Evolutionary conservation across 2,329 filamentous ascomycete genomes (phyloP).

Genomic region (Aphanoascus verrucosus): DNA sequence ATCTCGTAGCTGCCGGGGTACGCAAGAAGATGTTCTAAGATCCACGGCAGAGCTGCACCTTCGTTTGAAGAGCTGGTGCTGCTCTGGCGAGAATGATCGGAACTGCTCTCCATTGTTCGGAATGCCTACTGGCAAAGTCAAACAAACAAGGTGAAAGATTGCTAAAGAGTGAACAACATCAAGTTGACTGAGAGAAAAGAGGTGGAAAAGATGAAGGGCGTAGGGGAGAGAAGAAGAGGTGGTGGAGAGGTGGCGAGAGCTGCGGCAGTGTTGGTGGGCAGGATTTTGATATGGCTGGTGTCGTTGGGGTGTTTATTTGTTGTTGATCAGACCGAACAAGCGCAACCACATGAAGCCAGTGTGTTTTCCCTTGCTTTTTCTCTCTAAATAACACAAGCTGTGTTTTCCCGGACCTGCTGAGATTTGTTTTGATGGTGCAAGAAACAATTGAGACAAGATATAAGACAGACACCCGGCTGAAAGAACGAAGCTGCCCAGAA

Average conservation of each 20-base stretch:
- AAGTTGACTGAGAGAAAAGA: background rate
- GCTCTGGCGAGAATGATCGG: background rate
- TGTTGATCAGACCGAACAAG: background rate
- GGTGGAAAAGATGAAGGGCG: background rate
- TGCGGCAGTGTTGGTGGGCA: background rate
- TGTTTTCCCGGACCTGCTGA: background rate
- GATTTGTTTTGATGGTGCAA: background rate
- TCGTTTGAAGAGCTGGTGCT: slow-evolving; percentile 17
- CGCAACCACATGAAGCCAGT: background rate
- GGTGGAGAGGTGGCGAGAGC: background rate
- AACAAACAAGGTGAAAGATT: background rate
- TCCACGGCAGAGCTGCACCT: slow-evolving; percentile 40
- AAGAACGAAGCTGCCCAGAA: background rate
- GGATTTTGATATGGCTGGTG: background rate
- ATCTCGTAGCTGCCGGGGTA: slow-evolving; percentile 56
- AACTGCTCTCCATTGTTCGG: slow-evolving; percentile 2
- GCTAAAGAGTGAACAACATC: slow-evolving; percentile 11
- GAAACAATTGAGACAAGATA: background rate
- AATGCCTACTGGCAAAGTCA: background rate
- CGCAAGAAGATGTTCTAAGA: slow-evolving; percentile 50
- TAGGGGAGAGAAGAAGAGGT: background rate
- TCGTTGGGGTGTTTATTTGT: slow-evolving; percentile 9
- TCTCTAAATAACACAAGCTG: background rate
- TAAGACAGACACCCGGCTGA: background rate
- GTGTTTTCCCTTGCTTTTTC: background rate